Evolutionary conservation across 1,139 yeast genomes (phyloP), one percentile per base, ranked within the genome.

Genomic region (Entelexis paramagnoliae): DNA sequence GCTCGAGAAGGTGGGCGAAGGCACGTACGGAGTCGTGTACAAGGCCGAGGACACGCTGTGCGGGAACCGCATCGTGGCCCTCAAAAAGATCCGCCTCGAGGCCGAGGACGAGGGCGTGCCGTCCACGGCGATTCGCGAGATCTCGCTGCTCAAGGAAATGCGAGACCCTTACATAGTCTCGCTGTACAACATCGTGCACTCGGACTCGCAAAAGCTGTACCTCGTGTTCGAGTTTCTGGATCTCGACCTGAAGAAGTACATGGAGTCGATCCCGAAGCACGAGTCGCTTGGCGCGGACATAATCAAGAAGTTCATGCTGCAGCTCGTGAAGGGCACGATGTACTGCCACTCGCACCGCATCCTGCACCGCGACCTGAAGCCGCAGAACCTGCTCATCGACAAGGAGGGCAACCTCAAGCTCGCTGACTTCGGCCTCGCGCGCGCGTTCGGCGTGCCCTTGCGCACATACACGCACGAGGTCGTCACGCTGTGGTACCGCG

Each of bases 81-180:
- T 93, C 62, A 91, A 91, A 68, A 91, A 91, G 70, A 91, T 91
- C 67, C 78, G 98, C 55, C 74, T 93, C 52, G 99, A 93, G 66
- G 87, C 95, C 45, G 98, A 93, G 68, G 97, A 89, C 68, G 98
- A 91, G 69, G 99, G 99, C 41, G 97, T 91, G 34, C 98, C 98
- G 6, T 86, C 96, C 19, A 93, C 99, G 0, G 98, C 98, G 9
- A 91, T 91, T 59, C 76, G 98, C 61, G 98, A 91, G 68, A 91
- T 91, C 55, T 91, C 97, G 9, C 72, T 91, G 57, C 87, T 91
- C 96, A 91, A 91, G 68, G 98, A 91, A 67, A 75, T 91, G 60
- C 89, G 87, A 65, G 95, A 89, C 67, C 95, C 88, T 59, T 91
- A 91, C 67, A 88, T 91, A 57, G 95, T 91, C 42, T 81, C 96